Percentiles rank a stretch among this genome's conserved stretches.
Evolutionary conservation across 1,139 yeast species (phyloP).

Genomic region (Wickerhamomyces sp.): DNA sequence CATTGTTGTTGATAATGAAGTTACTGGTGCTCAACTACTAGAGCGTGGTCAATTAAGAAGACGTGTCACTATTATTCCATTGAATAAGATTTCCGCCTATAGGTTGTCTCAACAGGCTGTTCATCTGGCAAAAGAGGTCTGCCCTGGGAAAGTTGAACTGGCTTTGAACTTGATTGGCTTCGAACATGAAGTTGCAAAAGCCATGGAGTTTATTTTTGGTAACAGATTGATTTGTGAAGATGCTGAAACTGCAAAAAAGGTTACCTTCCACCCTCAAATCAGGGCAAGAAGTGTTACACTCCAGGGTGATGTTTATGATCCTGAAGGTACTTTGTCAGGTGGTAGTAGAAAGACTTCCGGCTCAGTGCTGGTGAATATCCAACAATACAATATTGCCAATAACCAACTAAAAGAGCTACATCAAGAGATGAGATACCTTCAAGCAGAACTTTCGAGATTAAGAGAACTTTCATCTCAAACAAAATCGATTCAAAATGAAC

Average conservation of each 20-base stretch:
- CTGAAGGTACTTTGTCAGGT: slow-evolving; percentile 93
- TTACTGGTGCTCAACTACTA: slow-evolving; percentile 74
- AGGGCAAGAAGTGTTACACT: slow-evolving; percentile 84
- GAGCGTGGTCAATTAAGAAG: slow-evolving; percentile 74
- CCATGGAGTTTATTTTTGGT: slow-evolving; percentile 93
- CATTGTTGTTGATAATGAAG: slow-evolving; percentile 86
- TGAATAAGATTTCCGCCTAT: slow-evolving; percentile 73
- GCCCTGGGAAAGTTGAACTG: slow-evolving; percentile 82
- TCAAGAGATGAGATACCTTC: slow-evolving; percentile 37
- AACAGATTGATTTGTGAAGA: slow-evolving; percentile 79
- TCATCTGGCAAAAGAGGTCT: slow-evolving; percentile 57
- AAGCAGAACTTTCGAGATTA: slow-evolving; percentile 40
- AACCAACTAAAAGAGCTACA: slow-evolving; percentile 36
- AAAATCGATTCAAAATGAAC: slow-evolving; percentile 55
- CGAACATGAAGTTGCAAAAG: slow-evolving; percentile 63
- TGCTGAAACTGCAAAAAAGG: slow-evolving; percentile 80
- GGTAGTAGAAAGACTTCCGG: slow-evolving; percentile 69
- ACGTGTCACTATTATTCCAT: slow-evolving; percentile 87
- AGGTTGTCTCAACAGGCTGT: slow-evolving; percentile 40
- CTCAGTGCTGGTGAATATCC: slow-evolving; percentile 61
- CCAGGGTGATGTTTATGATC: slow-evolving; percentile 94
- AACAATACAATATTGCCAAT: slow-evolving; percentile 55
- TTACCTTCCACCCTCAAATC: slow-evolving; percentile 81
- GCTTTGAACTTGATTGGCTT: slow-evolving; percentile 79
- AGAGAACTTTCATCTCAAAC: slow-evolving; percentile 47